Percentiles rank a stretch among this genome's conserved stretches.
phyloP scores from a whole-genome alignment of 768 basidiomycete genomes.

The Naematelia aurantialba region DNA sequence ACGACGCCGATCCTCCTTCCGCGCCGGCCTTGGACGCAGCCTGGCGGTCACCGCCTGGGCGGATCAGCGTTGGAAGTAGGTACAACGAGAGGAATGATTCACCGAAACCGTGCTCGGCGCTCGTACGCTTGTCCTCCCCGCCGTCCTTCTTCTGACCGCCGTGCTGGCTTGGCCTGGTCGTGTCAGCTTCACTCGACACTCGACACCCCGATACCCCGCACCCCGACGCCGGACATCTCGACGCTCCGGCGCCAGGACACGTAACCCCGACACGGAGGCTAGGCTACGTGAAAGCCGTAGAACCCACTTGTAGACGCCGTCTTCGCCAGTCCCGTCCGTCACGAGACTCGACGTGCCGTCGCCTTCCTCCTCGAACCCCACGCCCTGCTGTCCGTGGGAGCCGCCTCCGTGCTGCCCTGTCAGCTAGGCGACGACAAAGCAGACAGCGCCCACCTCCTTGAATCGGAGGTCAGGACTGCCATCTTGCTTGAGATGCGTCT shows the following conservation, averaged over 20 bases:
- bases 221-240: neutral
- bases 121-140: conserved; percentile 28
- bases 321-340: conserved; percentile 43
- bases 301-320: conserved; percentile 40
- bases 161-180: conserved; percentile 36
- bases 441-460: conserved; percentile 37
- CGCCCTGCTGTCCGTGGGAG: conserved; percentile 37
- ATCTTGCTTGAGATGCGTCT: conserved; percentile 31
- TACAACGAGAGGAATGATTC: neutral
- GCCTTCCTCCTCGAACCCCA: conserved; percentile 35
- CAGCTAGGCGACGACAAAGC: neutral
- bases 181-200: neutral
- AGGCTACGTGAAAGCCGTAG: neutral
- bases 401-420: conserved; percentile 40
- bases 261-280: neutral
- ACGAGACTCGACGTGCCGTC: conserved; percentile 39
- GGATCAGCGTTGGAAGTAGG: neutral
- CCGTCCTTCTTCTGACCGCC: conserved; percentile 35
- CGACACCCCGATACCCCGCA: no score
- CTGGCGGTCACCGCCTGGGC: conserved; percentile 32
- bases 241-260: neutral
- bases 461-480: conserved; percentile 46
- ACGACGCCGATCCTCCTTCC: conserved; percentile 45
- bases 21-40: conserved; percentile 38
- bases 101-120: conserved; percentile 38